Evolutionary conservation across 495 filamentous ascomycete species (phyloP), one percentile per base, ranked within the genome.

Genomic region (Lichina pygmaea): DNA sequence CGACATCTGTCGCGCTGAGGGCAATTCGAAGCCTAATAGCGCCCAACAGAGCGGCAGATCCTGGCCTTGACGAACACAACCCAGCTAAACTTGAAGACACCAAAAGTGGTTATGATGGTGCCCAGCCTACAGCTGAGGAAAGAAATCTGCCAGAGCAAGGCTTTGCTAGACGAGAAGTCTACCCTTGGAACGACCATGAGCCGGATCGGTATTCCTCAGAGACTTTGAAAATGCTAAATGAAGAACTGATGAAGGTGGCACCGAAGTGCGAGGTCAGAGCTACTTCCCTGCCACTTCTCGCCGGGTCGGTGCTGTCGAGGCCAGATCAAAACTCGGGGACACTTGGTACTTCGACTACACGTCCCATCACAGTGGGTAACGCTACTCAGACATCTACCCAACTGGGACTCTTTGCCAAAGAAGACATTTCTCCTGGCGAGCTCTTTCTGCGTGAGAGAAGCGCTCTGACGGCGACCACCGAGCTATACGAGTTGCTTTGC

Each of bases 181-280:
- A 97, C 58, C 81, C 85, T 11, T 97, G 89, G 89, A 95, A 95
- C 56, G 54, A 63, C 16, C 67, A 89, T 52, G 91, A 97, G 54
- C 85, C 84, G 0, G 74, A 95, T 57, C 72, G 89, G 42, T 79
- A 82, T 51, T 71, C 74, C 0, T 60, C 71, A 6, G 70, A 78
- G 47, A 78, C 71, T 3, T 58, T 95, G 13, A 51, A 60, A 0
- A 59, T 72, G 16, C 59, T 93, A 33, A 93, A 93, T 55, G 52
- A 60, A 33, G 58, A 72, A 49, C 64, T 93, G 48, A 54, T 61
- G 12, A 60, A 61, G 0, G 68, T 77, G 10, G 82, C 81, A 7
- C 77, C 81, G 0, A 66, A 69, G 45, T 71, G 66, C 44, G 77
- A 78, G 46, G 77, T 91, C 12, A 66, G 67, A 30, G 79, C 77